phyloP scores from a whole-genome alignment of 441 rosid species.

The Gossypium schwendimanii region DNA sequence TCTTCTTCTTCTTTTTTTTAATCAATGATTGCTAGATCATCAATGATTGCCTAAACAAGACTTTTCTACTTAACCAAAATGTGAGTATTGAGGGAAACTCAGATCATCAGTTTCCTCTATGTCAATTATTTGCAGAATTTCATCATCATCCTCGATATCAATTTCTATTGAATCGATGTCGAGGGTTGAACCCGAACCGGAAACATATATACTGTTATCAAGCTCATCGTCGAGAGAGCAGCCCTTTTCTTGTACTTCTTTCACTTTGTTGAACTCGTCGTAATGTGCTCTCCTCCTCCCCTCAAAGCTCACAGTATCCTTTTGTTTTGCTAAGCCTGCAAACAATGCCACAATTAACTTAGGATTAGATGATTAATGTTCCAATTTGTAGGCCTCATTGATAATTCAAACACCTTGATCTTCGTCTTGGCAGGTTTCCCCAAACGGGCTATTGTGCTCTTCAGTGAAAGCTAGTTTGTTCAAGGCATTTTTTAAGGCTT shows the following conservation, averaged over 20 bases:
- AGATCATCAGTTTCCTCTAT: neutral
- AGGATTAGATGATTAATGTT: neutral
- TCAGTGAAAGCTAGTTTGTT: neutral
- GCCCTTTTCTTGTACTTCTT: conserved; percentile 20
- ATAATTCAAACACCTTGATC: neutral
- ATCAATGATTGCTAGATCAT: neutral
- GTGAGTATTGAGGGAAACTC: neutral
- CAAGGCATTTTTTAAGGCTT: conserved; percentile 9
- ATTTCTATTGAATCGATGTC: conserved; percentile 14
- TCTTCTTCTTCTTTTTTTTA: no score
- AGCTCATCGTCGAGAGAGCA: conserved; percentile 16
- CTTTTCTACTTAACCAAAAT: neutral
- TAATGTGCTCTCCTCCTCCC: conserved; percentile 28
- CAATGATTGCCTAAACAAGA: neutral
- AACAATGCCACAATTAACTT: neutral
- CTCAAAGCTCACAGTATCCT: neutral
- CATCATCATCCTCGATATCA: conserved; percentile 14
- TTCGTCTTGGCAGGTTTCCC: neutral
- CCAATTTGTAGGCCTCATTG: neutral
- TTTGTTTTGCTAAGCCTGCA: conserved; percentile 18
- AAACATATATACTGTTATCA: neutral
- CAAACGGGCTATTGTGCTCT: neutral
- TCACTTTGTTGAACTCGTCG: conserved; percentile 26
- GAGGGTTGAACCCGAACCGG: conserved; percentile 7
- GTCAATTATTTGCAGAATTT: conserved; percentile 1